Evolutionary conservation across 2,329 filamentous ascomycete genomes (phyloP).

Genomic region (Whalleya microplaca): DNA sequence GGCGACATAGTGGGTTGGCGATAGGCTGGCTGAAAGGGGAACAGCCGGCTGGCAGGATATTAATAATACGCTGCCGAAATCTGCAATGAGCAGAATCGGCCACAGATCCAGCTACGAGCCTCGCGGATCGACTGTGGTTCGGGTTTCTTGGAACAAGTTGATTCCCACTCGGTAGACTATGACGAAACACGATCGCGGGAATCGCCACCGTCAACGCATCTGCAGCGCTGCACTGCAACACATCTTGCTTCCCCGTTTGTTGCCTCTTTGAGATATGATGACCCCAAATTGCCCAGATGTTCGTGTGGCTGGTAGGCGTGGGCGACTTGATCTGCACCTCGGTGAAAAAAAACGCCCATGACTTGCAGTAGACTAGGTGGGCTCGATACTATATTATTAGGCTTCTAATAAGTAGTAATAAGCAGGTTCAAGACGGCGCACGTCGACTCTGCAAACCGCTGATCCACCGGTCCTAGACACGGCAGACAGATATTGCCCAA

Average conservation of each 20-base stretch:
- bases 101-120: constrained; percentile 4
- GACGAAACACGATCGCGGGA: constrained; percentile 19
- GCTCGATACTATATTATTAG: constrained; percentile 24
- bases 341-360: constrained; percentile 29
- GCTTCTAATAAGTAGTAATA: constrained; percentile 5
- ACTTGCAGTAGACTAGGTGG: constrained; percentile 26
- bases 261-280: constrained; percentile 20
- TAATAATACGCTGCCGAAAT: background rate
- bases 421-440: constrained; percentile 13
- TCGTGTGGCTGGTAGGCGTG: background rate
- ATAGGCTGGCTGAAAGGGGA: too few relatives aligned
- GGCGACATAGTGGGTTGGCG: too few relatives aligned
- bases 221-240: constrained; percentile 20
- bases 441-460: constrained; percentile 13
- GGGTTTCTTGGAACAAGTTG: constrained; percentile 6
- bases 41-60: too few relatives aligned
- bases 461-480: constrained; percentile 22
- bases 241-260: constrained; percentile 12
- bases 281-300: constrained; percentile 7
- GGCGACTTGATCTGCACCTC: constrained; percentile 20
- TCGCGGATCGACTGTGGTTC: constrained; percentile 12
- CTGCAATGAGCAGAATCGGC: background rate
- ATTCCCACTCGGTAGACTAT: constrained; percentile 20
- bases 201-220: constrained; percentile 17
- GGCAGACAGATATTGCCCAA: constrained; percentile 18